Evolutionary conservation across 2,329 filamentous ascomycete species (phyloP).

Genomic region (Trichoderma koningiopsis): DNA sequence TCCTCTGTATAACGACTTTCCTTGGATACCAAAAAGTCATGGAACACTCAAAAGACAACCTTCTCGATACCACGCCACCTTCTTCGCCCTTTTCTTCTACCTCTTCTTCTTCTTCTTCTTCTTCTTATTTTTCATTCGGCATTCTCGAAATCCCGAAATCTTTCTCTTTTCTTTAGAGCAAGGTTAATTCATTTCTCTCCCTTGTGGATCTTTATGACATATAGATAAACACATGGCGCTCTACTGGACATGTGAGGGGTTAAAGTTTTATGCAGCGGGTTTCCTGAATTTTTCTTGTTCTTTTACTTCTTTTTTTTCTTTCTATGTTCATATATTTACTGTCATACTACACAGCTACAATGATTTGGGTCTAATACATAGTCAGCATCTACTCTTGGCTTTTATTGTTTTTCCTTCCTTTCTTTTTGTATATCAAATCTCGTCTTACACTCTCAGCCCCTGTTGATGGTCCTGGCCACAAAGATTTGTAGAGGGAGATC

Average conservation of each 20-base stretch:
- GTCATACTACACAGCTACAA: constrained; percentile 5
- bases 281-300: constrained; percentile 10
- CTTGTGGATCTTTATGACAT: constrained; percentile 21
- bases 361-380: constrained; percentile 18
- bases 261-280: constrained; percentile 33
- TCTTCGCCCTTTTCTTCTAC: constrained; percentile 3
- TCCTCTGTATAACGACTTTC: constrained; percentile 27
- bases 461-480: background rate
- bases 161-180: background rate
- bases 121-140: constrained; percentile 21
- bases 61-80: constrained; percentile 24
- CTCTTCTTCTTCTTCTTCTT: constrained; percentile 12
- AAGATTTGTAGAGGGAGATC: background rate
- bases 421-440: background rate
- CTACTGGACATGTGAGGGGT: constrained; percentile 21
- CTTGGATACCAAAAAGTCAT: constrained; percentile 27
- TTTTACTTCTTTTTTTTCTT: background rate
- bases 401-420: background rate
- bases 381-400: background rate
- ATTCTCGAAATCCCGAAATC: constrained; percentile 20
- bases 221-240: constrained; percentile 21
- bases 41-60: constrained; percentile 9
- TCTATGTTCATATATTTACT: background rate
- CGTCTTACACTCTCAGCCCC: background rate
- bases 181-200: constrained; percentile 24